Base-by-base conservation (phyloP, 1,284 basidiomycete species). In the Puccinia novopanici region DNA sequence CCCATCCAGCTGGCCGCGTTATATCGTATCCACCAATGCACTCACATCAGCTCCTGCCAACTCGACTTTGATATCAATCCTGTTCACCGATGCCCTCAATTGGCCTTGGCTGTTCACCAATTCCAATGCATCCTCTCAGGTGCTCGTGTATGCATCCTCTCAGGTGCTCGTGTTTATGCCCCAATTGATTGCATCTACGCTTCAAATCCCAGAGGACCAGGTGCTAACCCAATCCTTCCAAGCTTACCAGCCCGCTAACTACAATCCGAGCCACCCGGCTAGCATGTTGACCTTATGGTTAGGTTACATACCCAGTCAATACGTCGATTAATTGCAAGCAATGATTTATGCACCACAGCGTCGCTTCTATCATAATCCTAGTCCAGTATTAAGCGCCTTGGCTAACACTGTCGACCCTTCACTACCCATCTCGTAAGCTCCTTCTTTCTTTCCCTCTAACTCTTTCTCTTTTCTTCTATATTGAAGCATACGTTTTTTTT, bases 281-380 rank as follows among this genome's bases (percentile, higher is more conserved):
- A 82, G 83, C 10, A 82, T 87, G 13, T 83, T 87, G 61, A 87
- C 87, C 10, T 85, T 86, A 75, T 87, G 86, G 84, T 83, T 87
- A 17, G 86, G 85, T 6, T 87, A 86, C 81, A 86, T 87, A 70
- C 87, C 87, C 17, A 81, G 82, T 17, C 76, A 82, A 71, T 82
- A 85, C 54, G 86, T 87, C 73, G 82, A 83, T 48, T 86, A 85
- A 13, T 84, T 87, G 52, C 72, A 78, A 70, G 80, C 82, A 1
- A 83, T 83, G 82, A 83, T 87, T 75, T 84, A 84, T 71, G 86
- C 85, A 3, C 81, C 83, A 24, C 83, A 82, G 54, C 86, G 85
- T 37, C 86, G 86, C 0, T 83, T 87, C 57, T 87, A 86, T 83
- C 86, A 84, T 68, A 86, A 87, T 79, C 82, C 84, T 12, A 86